Conservation (phyloP, 2,329 filamentous ascomycete genomes). For the Sarocladiaceae sp. region DNA sequence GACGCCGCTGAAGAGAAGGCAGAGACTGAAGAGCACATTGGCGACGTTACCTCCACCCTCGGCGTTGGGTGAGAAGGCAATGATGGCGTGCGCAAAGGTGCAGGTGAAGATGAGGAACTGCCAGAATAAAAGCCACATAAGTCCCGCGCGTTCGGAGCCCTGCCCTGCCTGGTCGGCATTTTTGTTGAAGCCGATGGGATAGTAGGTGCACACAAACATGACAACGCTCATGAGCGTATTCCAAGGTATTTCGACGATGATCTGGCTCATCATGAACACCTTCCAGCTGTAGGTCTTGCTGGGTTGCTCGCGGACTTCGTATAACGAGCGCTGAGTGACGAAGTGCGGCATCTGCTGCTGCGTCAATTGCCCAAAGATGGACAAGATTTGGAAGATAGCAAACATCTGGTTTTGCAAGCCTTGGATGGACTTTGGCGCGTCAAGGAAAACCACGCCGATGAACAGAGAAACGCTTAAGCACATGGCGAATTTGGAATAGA, state of each 20-base stretch:
- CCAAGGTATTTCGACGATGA: constrained; percentile 68
- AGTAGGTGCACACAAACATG: constrained; percentile 67
- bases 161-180: constrained; percentile 49
- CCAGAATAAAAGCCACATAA: constrained; percentile 61
- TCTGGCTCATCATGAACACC: constrained; percentile 61
- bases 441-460: constrained; percentile 78
- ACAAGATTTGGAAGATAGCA: constrained; percentile 64
- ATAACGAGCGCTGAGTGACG: constrained; percentile 62
- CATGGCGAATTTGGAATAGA: constrained; percentile 49
- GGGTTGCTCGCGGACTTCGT: constrained; percentile 63
- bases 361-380: constrained; percentile 62
- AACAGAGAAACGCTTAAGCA: constrained; percentile 54
- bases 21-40: constrained; percentile 55
- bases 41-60: constrained; percentile 65
- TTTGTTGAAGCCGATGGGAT: constrained; percentile 59
- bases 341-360: constrained; percentile 70
- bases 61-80: constrained; percentile 60
- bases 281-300: constrained; percentile 66
- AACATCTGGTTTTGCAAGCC: constrained; percentile 72
- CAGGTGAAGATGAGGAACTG: constrained; percentile 63
- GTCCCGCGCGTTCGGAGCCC: constrained; percentile 52
- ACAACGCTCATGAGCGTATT: constrained; percentile 61
- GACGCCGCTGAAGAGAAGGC: constrained; percentile 62
- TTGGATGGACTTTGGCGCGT: constrained; percentile 62
- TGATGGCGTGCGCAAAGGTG: constrained; percentile 62